A percentile compares a stretch with the other conserved stretches of the same genome.
Evolutionary conservation across 2,329 filamentous ascomycete species (phyloP).

Genomic region (Pezicula rhizophila): DNA sequence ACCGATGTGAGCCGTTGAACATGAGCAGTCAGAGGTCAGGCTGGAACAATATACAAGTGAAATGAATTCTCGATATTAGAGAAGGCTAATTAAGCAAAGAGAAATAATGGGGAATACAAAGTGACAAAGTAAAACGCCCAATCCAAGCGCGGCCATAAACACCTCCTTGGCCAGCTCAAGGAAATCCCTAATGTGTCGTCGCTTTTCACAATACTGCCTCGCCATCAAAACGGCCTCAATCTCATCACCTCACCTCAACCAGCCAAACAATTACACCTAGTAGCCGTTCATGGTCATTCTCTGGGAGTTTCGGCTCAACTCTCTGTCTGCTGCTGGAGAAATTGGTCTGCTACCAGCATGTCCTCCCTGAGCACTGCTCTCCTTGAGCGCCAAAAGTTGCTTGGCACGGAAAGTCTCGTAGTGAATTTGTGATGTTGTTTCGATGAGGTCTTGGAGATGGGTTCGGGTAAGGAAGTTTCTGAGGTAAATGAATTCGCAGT

Average conservation of each 20-base stretch:
- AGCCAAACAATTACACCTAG: conserved; percentile 41
- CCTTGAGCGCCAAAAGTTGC: conserved; percentile 95
- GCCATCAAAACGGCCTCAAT: conserved; percentile 20
- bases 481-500: conserved; percentile 99
- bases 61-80: conserved; percentile 27
- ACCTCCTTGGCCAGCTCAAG: conserved; percentile 24
- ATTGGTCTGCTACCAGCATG: conserved; percentile 82
- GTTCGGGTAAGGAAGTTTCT: conserved; percentile 98
- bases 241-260: conserved; percentile 3
- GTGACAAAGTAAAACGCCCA: conserved; percentile 24
- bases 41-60: conserved; percentile 19
- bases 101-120: conserved; percentile 26
- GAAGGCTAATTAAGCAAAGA: conserved; percentile 31
- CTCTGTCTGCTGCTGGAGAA: conserved; percentile 87
- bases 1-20: too few species aligned
- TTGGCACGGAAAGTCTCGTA: conserved; percentile 99
- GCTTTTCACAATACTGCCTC: conserved; percentile 26
- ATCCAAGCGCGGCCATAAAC: conserved; percentile 19
- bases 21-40: neutral
- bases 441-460: conserved; percentile 96
- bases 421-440: conserved; percentile 99
- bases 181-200: conserved; percentile 24
- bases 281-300: conserved; percentile 99
- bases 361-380: conserved; percentile 73
- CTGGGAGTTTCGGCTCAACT: conserved; percentile 95